Base-by-base conservation (phyloP, 2,329 filamentous ascomycete genomes). In the Sordariomycetes sp. region DNA sequence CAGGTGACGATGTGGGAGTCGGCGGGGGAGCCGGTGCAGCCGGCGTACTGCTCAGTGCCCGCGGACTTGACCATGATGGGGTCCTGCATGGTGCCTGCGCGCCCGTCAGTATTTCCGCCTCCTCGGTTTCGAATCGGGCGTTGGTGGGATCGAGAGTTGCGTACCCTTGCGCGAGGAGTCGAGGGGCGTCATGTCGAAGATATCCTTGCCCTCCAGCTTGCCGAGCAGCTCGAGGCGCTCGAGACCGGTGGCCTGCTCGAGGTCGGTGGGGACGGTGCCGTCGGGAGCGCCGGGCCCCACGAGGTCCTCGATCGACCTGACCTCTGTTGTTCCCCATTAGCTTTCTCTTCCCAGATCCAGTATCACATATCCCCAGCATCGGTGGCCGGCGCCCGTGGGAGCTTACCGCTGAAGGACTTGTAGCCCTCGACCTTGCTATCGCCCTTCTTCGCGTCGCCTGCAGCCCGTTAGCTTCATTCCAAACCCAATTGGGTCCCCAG, bases 141-240 rank as follows among this genome's bases (percentile, higher is more conserved):
- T 43, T 43, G 3, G 14, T 16, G 16, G 40, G 16, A 18, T 16
- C 14, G 40, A n/a, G 16, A 12, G 25, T 16, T 14, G 52, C 63
- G 54, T 80, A 89, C 93, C 93, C 75, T 83, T 83, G 71, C 94
- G 87, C 74, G 88, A 94, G 63, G 93, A 81, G 74, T 97, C 94
- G 67, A 99, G 84, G 63, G 94, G 94, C 76, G 85, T 87, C 94
- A 97, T 96, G 79, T 99, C 92, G 79, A 99, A 99, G 72, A 97
- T 81, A 72, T 99, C 94, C 68, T 97, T 80, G 65, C 94, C 92
- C 81, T 97, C 90, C 88, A 97, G 96, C 86, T 99, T 99, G 77
- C 94, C 94, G 73, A 99, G 82, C 70, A 99, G 94, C 78, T 99
- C 94, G 67, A 99, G 84, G 84, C 94, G 92, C 82, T 99, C 94